Conservation (phyloP, 768 basidiomycete species). For the Leccinum disarticulatum region DNA sequence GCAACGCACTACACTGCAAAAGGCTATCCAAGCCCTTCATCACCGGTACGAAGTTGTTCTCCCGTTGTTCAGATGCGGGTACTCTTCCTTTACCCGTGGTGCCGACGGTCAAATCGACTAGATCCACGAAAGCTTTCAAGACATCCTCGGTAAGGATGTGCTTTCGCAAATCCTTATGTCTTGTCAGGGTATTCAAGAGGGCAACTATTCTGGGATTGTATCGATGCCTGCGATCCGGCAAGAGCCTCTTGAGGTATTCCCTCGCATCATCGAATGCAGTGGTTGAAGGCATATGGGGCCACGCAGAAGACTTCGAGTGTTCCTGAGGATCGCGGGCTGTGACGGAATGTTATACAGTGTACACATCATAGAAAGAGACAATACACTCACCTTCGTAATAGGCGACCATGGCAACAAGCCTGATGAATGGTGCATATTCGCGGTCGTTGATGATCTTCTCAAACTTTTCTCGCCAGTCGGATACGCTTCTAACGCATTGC, state of each 20-base stretch:
- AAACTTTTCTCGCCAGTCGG: background rate
- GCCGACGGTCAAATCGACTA: slow-evolving; percentile 14
- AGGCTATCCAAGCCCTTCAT: slow-evolving; percentile 23
- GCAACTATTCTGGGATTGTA: slow-evolving; percentile 22
- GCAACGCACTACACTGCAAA: slow-evolving; percentile 15
- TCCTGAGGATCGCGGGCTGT: slow-evolving; percentile 9
- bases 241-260: slow-evolving; percentile 9
- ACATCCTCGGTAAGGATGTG: slow-evolving; percentile 17
- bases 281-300: background rate
- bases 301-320: background rate
- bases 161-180: slow-evolving; percentile 14
- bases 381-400: slow-evolving; percentile 21
- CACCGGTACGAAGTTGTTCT: slow-evolving; percentile 15
- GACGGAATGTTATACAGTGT: background rate
- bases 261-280: slow-evolving; percentile 16
- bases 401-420: background rate
- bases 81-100: too few species aligned
- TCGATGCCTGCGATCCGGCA: slow-evolving; percentile 15
- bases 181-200: slow-evolving; percentile 22
- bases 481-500: background rate
- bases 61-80: background rate
- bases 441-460: background rate
- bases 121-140: slow-evolving; percentile 9
- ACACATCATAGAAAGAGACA: background rate
- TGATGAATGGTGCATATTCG: background rate